Conservation (phyloP, 2,329 filamentous ascomycete species). For the Rutstroemia sp. region DNA sequence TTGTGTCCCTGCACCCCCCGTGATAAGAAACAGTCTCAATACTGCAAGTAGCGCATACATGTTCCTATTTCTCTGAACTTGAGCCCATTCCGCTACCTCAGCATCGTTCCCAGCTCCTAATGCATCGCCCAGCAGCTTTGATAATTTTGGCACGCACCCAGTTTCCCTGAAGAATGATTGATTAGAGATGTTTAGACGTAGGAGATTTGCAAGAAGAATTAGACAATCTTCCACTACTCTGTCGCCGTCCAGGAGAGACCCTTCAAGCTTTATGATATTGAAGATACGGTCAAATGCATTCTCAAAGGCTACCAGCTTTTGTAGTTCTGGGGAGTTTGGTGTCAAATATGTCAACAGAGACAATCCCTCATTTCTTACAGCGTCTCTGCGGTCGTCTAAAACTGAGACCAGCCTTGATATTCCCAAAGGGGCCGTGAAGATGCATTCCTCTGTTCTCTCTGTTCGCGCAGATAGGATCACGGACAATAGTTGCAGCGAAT, state of each 20-base stretch:
- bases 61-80: conserved; percentile 78
- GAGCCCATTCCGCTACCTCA: conserved; percentile 64
- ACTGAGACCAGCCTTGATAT: conserved; percentile 78
- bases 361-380: conserved; percentile 80
- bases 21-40: conserved; percentile 74
- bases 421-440: conserved; percentile 81
- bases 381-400: conserved; percentile 79
- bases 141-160: conserved; percentile 68
- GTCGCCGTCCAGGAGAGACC: conserved; percentile 73
- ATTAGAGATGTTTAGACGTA: conserved; percentile 82
- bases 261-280: conserved; percentile 72
- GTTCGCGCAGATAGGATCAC: conserved; percentile 80
- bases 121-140: conserved; percentile 57
- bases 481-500: conserved; percentile 81
- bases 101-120: conserved; percentile 46
- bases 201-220: conserved; percentile 80
- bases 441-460: conserved; percentile 89
- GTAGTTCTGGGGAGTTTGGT: conserved; percentile 76
- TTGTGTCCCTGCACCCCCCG: conserved; percentile 70
- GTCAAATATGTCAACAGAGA: conserved; percentile 84
- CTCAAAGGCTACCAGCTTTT: conserved; percentile 93
- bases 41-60: conserved; percentile 85
- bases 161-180: conserved; percentile 92
- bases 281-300: conserved; percentile 88
- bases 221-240: conserved; percentile 89